These are phyloP conservation scores for Dacryopinax spathularia DNA, from an alignment of 768 basidiomycete genomes.

Conservation along the genomic window DNA sequence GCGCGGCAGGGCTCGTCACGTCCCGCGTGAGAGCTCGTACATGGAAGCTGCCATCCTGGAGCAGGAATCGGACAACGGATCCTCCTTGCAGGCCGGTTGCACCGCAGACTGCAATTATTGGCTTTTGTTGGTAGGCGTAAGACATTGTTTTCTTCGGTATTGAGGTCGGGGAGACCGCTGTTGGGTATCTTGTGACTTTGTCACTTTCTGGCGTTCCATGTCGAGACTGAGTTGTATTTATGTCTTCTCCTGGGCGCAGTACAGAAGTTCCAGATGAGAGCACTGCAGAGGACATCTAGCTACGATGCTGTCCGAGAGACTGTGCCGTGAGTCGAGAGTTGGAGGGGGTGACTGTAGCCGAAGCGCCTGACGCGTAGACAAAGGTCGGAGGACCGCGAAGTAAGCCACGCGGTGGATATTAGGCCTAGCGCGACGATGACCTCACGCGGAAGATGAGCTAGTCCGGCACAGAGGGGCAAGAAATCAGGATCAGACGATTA, in stretches of 20 bases:
- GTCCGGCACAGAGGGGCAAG: not conserved
- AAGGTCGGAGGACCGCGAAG: not conserved
- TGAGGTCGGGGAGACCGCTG: not conserved
- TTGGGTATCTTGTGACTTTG: not conserved
- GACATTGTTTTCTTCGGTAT: not conserved
- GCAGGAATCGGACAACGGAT: constrained; percentile 18
- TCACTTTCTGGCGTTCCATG: not conserved
- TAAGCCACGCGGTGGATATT: not conserved
- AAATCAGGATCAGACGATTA: not conserved
- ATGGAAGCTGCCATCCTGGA: constrained; percentile 25
- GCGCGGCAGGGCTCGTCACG: constrained; percentile 18
- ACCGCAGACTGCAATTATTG: constrained; percentile 24
- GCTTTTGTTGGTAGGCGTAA: constrained; percentile 8
- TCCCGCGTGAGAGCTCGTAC: constrained; percentile 26
- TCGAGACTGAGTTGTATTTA: not conserved
- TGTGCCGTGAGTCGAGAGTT: not conserved
- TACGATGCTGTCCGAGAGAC: not conserved
- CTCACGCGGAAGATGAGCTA: not conserved
- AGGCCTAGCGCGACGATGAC: not conserved
- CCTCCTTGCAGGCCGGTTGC: constrained; percentile 28
- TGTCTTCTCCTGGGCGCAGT: not conserved
- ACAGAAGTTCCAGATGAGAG: not conserved
- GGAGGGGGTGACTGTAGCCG: not conserved
- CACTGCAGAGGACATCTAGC: constrained; percentile 1
- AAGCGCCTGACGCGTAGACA: not conserved